These are phyloP conservation scores for Durotheca rogersii DNA, from an alignment of 495 filamentous ascomycete genomes.

Conservation along the genomic window DNA sequence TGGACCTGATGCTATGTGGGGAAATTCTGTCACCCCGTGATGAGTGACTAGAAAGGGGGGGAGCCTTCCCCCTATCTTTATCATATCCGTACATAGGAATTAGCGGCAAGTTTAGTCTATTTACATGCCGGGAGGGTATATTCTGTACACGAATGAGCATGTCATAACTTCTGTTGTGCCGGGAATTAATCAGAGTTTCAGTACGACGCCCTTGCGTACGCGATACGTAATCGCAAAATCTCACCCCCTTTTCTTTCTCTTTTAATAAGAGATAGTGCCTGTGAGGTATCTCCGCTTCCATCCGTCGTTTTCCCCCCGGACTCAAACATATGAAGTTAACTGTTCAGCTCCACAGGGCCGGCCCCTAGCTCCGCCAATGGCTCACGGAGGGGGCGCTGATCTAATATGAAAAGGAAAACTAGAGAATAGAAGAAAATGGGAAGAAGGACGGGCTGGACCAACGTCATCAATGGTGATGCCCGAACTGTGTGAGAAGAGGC, in stretches of 20 bases:
- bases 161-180: background rate
- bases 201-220: too few species aligned
- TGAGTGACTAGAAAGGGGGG: background rate
- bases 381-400: too few species aligned
- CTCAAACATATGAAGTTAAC: too few species aligned
- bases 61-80: slow-evolving; percentile 4
- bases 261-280: too few species aligned
- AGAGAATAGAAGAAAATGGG: background rate
- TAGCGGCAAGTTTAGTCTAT: slow-evolving; percentile 13
- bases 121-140: slow-evolving; percentile 29
- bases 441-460: background rate
- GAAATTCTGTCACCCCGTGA: too few species aligned
- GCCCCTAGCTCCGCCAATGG: too few species aligned
- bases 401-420: slow-evolving; percentile 18
- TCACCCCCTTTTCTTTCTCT: slow-evolving; percentile 23
- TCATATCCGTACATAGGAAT: slow-evolving; percentile 1
- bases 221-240: too few species aligned
- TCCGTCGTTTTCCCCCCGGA: too few species aligned
- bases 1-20: too few species aligned
- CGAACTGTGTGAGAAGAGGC: slow-evolving; percentile 84
- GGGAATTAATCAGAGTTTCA: slow-evolving; percentile 11
- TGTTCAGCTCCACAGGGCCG: too few species aligned
- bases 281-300: too few species aligned
- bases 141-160: slow-evolving; percentile 17
- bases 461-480: slow-evolving; percentile 71